Evolutionary conservation across 2,329 filamentous ascomycete species (phyloP), one percentile per base, ranked within the genome.

Genomic region (Blumeriella jaapii): DNA sequence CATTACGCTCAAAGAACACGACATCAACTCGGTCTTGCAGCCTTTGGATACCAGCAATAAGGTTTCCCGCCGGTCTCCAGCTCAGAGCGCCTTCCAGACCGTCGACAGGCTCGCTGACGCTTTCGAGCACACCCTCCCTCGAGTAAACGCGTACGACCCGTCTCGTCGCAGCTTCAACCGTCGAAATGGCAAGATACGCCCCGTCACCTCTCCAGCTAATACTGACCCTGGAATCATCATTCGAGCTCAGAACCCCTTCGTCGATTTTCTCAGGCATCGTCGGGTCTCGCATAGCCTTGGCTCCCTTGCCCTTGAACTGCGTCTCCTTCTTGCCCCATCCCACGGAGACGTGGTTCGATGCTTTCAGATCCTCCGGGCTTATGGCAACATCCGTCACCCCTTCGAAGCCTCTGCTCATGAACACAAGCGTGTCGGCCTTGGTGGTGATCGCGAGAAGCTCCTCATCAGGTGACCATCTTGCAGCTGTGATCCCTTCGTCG

Each of bases 241-340:
- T 63, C 6, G 67, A 52, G 52, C 84, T 93, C 11, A 87, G 61
- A 6, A 74, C 62, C 25, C 91, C 91, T 54, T 87, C 74, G 52
- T 96, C 91, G 12, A 95, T 72, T 55, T 79, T 83, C 56, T 96
- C 87, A 0, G 91, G 91, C 47, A 98, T 83, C 7, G 91, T 98
- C 11, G 91, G 91, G 58, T 98, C 91, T 35, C 84, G 74, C 45
- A 96, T 65, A 13, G 86, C 86, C 61, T 75, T 77, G 38, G 87
- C 89, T 43, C 87, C 76, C 52, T 83, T 85, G 32, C 91, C 91
- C 54, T 95, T 83, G 58, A 98, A 98, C 57, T 98, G 91, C 0
- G 91, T 98, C 61, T 98, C 91, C 55, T 82, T 85, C 64, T 96
- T 96, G 40, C 91, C 91, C 91, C 91, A 98, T 31, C 91, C 91